Percentiles rank a stretch among this genome's conserved stretches.
Conservation (phyloP, 139 green algal species). For the Mychonastes homosphaera region DNA sequence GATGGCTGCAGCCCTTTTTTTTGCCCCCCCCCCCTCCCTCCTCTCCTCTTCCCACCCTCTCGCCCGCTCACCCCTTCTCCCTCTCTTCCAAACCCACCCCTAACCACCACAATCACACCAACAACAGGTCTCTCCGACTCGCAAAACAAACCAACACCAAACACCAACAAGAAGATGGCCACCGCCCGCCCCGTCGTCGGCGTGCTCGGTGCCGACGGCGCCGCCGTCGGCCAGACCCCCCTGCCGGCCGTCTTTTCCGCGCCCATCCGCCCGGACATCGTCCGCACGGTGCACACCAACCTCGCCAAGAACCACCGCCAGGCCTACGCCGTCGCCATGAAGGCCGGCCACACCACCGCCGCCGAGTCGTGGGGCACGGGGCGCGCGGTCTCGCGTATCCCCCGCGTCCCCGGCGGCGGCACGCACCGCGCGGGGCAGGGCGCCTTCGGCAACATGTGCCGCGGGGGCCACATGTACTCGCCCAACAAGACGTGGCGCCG, state of each 20-base stretch:
- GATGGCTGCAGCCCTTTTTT: too few relatives aligned
- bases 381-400: slow-evolving; percentile 98
- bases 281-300: slow-evolving; percentile 83
- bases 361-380: slow-evolving; percentile 99
- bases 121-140: too few relatives aligned
- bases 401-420: slow-evolving; percentile 88
- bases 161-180: slow-evolving; percentile 39
- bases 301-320: slow-evolving; percentile 96
- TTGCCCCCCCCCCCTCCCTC: too few relatives aligned
- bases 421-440: slow-evolving; percentile 96
- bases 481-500: slow-evolving; percentile 93
- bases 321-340: slow-evolving; percentile 86
- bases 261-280: slow-evolving; percentile 65
- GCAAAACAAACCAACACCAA: too few relatives aligned
- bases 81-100: too few relatives aligned
- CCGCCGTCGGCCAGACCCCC: slow-evolving; percentile 50
- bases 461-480: slow-evolving; percentile 96
- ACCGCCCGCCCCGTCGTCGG: slow-evolving; percentile 74
- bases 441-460: slow-evolving; percentile 99
- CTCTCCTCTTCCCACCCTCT: too few relatives aligned
- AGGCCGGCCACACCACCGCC: slow-evolving; percentile 92
- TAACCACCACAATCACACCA: too few relatives aligned
- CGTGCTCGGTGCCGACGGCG: slow-evolving; percentile 63
- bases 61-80: too few relatives aligned
- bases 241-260: slow-evolving; percentile 82